These are phyloP conservation scores for Byssothecium circinans DNA, from an alignment of 2,329 filamentous ascomycete species.

Conservation along the genomic window DNA sequence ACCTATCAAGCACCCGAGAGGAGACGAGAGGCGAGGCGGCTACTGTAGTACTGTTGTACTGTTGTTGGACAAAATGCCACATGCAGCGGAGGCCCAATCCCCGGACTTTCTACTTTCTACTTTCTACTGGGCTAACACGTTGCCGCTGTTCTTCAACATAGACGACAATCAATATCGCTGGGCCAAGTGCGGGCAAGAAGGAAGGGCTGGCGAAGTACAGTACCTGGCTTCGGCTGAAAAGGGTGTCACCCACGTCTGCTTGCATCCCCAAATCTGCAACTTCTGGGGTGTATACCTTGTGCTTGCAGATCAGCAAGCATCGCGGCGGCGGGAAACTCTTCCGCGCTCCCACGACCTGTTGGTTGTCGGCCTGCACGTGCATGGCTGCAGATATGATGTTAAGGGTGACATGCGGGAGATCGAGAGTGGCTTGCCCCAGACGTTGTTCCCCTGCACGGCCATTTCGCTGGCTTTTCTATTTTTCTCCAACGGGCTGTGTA, in stretches of 20 bases:
- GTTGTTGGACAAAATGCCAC: constrained; percentile 28
- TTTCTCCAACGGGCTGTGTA: too few relatives aligned
- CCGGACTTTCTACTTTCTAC: too few relatives aligned
- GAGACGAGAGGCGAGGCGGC: too few relatives aligned
- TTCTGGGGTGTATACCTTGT: constrained; percentile 37
- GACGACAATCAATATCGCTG: constrained; percentile 35
- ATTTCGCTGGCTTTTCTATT: constrained; percentile 3
- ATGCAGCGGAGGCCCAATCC: constrained; percentile 18
- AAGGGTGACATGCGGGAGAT: constrained; percentile 33
- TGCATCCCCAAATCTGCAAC: constrained; percentile 33
- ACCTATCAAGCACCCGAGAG: too few relatives aligned
- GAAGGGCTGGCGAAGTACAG: constrained; percentile 28
- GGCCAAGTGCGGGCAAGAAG: constrained; percentile 25
- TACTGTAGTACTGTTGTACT: too few relatives aligned
- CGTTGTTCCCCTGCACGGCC: constrained; percentile 12
- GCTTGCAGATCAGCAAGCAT: constrained; percentile 40
- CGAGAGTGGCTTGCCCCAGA: constrained; percentile 18
- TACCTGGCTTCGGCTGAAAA: constrained; percentile 39
- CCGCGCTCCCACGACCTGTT: constrained; percentile 34
- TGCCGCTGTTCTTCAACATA: constrained; percentile 27
- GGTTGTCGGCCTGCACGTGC: constrained; percentile 31
- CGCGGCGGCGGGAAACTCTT: constrained; percentile 35
- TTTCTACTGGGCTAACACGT: constrained; percentile 12
- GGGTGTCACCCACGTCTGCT: constrained; percentile 34
- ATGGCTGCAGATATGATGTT: constrained; percentile 28